A percentile compares a stretch with the other conserved stretches of the same genome.
Conservation (phyloP, 768 basidiomycete genomes). For the Tubosaeta sp. region DNA sequence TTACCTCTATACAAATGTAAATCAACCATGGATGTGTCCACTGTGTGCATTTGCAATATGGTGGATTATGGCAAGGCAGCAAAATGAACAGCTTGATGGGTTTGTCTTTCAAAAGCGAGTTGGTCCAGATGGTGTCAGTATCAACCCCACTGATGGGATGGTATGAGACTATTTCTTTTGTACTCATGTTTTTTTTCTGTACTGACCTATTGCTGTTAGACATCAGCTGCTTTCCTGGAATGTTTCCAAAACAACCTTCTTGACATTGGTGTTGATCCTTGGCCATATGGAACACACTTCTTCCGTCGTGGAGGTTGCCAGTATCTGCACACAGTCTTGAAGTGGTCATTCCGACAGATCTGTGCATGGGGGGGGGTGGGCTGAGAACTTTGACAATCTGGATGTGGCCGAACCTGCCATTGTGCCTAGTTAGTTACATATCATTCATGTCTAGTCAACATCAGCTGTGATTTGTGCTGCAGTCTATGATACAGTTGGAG, state of each 20-base stretch:
- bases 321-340: not conserved
- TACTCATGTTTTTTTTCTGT: no score
- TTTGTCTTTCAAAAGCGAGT: not conserved
- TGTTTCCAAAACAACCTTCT: not conserved
- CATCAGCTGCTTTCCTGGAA: not conserved
- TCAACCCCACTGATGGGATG: not conserved
- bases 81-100: not conserved
- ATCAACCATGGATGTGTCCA: not conserved
- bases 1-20: not conserved
- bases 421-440: not conserved
- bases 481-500: no score
- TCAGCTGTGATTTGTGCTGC: no score
- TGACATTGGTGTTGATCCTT: not conserved
- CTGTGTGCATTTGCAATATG: not conserved
- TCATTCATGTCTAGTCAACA: no score
- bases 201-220: not conserved
- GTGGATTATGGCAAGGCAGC: not conserved
- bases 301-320: not conserved
- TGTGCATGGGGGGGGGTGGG: not conserved
- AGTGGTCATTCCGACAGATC: not conserved
- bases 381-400: not conserved
- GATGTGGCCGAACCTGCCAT: not conserved
- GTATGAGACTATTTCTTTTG: not conserved
- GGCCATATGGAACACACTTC: not conserved
- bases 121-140: not conserved